Percentiles rank a stretch among this genome's conserved stretches.
phyloP scores from a whole-genome alignment of 2,329 filamentous ascomycete species.

The Sporothrix brasiliensis region DNA sequence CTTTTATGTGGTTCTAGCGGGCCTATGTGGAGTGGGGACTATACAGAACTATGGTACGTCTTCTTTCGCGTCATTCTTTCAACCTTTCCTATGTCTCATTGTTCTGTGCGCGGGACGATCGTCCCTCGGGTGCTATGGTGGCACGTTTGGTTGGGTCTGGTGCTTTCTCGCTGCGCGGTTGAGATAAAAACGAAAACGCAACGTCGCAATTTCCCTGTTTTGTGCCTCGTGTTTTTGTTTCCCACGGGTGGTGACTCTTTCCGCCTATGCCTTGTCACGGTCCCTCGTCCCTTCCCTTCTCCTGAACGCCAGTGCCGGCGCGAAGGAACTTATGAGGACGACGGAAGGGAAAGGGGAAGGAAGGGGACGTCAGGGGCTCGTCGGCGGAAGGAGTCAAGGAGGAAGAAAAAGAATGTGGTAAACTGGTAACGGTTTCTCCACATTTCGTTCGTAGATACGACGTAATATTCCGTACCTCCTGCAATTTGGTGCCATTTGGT shows the following conservation, averaged over 20 bases:
- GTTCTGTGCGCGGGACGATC: too few relatives aligned
- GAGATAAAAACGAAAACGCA: neutral
- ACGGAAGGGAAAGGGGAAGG: conserved; percentile 3
- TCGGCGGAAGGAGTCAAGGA: conserved; percentile 1
- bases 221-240: neutral
- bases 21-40: neutral
- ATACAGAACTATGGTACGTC: too few relatives aligned
- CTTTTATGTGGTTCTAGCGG: neutral
- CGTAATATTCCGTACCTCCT: too few relatives aligned
- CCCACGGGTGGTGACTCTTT: neutral
- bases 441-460: neutral
- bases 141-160: conserved; percentile 9
- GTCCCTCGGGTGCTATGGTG: neutral
- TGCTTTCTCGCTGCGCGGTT: neutral
- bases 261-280: neutral
- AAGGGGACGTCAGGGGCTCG: neutral
- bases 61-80: conserved; percentile 7
- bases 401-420: neutral
- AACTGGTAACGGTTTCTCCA: neutral
- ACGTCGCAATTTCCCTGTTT: neutral
- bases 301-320: neutral
- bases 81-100: too few relatives aligned
- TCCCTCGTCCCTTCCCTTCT: conserved; percentile 1
- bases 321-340: conserved; percentile 4
- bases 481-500: too few relatives aligned